A percentile compares a stretch with the other conserved stretches of the same genome.
Evolutionary conservation across 176 grass and related monocot genomes (phyloP).

Genomic region (Themeda triandra): DNA sequence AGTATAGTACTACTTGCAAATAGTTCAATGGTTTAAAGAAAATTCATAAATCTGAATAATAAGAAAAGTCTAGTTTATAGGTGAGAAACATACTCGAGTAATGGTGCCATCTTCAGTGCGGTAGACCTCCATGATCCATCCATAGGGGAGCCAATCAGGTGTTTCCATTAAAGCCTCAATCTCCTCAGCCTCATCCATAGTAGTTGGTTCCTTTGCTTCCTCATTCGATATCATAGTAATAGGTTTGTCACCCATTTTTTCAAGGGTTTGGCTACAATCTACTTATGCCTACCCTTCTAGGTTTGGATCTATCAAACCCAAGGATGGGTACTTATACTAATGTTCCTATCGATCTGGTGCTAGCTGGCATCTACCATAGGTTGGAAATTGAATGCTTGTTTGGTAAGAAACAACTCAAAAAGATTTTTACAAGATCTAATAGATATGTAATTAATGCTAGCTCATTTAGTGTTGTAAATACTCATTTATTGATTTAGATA

Average conservation of each 20-base stretch:
- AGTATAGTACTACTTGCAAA: conserved; percentile 29
- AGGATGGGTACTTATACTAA: not conserved
- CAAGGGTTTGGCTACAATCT: not conserved
- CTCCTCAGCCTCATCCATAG: not conserved
- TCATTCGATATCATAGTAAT: not conserved
- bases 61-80: not conserved
- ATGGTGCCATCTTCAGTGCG: not conserved
- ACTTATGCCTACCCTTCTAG: not conserved
- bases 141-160: conserved; percentile 3
- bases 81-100: conserved; percentile 18
- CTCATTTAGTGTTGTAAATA: no score
- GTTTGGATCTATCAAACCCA: not conserved
- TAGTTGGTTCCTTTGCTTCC: not conserved
- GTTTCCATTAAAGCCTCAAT: not conserved
- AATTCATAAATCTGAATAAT: not conserved
- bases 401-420: not conserved
- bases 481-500: no score
- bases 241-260: not conserved
- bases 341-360: not conserved
- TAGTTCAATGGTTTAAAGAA: not conserved
- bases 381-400: not conserved
- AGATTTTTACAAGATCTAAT: not conserved
- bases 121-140: conserved; percentile 7
- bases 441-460: not conserved
- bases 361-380: not conserved